Base-by-base conservation (phyloP, 2,329 filamentous ascomycete species). In the Setomelanomma holmii region DNA sequence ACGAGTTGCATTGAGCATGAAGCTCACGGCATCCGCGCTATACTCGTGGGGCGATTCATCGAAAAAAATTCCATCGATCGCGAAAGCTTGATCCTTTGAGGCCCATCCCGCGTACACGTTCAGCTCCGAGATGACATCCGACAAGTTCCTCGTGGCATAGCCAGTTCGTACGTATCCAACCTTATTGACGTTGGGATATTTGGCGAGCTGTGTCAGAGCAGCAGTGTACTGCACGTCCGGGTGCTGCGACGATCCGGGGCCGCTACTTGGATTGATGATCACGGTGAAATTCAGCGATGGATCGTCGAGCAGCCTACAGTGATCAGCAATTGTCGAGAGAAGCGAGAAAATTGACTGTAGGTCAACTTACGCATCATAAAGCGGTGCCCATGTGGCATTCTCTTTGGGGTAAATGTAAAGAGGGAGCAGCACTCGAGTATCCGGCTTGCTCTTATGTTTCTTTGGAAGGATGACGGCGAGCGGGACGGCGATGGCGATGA, bases 401-500 rank as follows among this genome's bases (percentile, higher is more conserved):
- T 45, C 17, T 11, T 38, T 4, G 2, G 43, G 43, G 22, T 45
- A 45, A 11, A 45, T 45, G 43, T 45, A 45, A 4, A 45, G 20
- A 19, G 43, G 43, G 12, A 51, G 8, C 19, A 45, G 7, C 5
- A 38, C 34, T n/a, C 23, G 14, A 17, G 34, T 30, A 35, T 34
- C 16, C 14, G 38, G 43, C 7, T 45, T 45, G 12, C n/a, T 19
- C 40, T 49, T 49, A 12, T 39, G 39, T 34, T 38, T 42, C 30
- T 49, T 49, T n/a, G 46, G 46, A n/a, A 49, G 46, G 24, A 49
- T 23, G 27, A 49, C 46, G 23, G 46, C 46, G 12, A 49, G 40
- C 8, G 46, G 46, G 8, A 49, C 39, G 27, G 36, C 27, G 21
- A 49, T 49, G 20, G 20, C 46, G 19, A 45, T 23, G 43, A 49